Evolutionary conservation across 139 green algal species (phyloP), one percentile per base, ranked within the genome.

Genomic region (Chlamydomonas incerta): DNA sequence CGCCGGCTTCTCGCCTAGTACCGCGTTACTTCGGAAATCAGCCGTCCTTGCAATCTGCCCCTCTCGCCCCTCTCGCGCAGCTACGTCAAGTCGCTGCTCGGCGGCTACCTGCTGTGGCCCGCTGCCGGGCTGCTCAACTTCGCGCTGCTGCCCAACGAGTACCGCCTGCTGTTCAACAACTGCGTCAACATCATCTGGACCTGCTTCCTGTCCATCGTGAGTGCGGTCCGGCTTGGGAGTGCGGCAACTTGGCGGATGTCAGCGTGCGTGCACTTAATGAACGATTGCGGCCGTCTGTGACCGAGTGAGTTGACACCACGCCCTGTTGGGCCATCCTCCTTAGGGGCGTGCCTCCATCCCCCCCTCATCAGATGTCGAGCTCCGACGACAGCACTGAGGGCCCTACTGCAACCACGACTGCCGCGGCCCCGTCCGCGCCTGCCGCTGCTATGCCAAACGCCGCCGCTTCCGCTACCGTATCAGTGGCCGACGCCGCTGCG

Each of bases 141-240:
- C 72, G 87, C 84, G 13, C 87, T 92, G 31, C 87, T 93, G 47
- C 90, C 92, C 23, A 65, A 81, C 37, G 65, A 89, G 58, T 88
- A 93, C 81, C 90, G 92, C 62, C 82, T 94, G 35, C 87, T 95
- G 17, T 95, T 92, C 71, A 85, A 89, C 57, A 95, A 95, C 71
- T 68, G 65, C 31, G 70, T 92, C 72, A 80, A 90, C 72, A 83
- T 87, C 67, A 23, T 85, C 33, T 86, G 80, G 80, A 86, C 80
- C 0, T 86, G 80, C 80, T 86, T 79, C 80, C 80, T 86, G 29
- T 86, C 80, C 52, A 72, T 85, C 11, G 79, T 85, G 33, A 85
- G 79, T 83, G 62, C 62, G n/a, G n/a, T n/a, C n/a, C n/a, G n/a
- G n/a, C n/a, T n/a, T n/a, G n/a, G n/a, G n/a, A n/a, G n/a, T n/a